Conservation (phyloP, 495 filamentous ascomycete genomes). For the Parathielavia hyrcaniae region DNA sequence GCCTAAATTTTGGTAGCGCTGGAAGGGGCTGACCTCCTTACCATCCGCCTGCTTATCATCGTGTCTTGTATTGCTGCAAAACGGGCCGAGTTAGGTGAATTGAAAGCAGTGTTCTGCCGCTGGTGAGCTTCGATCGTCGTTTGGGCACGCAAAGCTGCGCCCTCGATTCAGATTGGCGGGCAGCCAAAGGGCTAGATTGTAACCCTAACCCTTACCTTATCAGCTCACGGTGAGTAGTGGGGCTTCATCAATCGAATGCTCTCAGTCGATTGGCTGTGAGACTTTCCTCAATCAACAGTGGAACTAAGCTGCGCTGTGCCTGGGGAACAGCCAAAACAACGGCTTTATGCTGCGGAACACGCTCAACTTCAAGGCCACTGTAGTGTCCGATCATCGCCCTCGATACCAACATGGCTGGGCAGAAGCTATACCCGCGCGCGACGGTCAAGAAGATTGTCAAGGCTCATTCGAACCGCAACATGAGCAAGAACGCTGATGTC, state of each 20-base stretch:
- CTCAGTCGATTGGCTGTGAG: not conserved
- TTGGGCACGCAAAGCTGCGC: not conserved
- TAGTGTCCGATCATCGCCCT: not conserved
- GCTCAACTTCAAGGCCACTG: not conserved
- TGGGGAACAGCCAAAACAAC: too few species aligned
- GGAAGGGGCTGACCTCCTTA: slow-evolving; percentile 12
- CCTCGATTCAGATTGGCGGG: too few species aligned
- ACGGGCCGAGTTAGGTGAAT: not conserved
- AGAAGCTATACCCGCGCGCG: slow-evolving; percentile 77
- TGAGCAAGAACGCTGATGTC: slow-evolving; percentile 84
- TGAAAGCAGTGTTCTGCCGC: not conserved
- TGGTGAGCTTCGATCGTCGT: too few species aligned
- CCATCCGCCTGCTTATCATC: slow-evolving; percentile 41
- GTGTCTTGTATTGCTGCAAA: not conserved
- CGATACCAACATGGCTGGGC: slow-evolving; percentile 41
- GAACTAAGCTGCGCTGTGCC: not conserved
- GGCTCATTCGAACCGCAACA: slow-evolving; percentile 69
- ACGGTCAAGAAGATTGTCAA: slow-evolving; percentile 85
- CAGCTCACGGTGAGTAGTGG: too few species aligned
- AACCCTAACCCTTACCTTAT: slow-evolving; percentile 1
- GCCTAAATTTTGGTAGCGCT: not conserved
- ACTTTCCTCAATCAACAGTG: not conserved
- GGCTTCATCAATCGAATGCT: too few species aligned
- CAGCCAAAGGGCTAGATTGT: too few species aligned
- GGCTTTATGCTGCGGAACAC: not conserved